Percentiles rank a stretch among this genome's conserved stretches.
These are phyloP conservation scores for Aspergillus amoenus DNA, from an alignment of 2,329 filamentous ascomycete genomes.

Conservation along the genomic window DNA sequence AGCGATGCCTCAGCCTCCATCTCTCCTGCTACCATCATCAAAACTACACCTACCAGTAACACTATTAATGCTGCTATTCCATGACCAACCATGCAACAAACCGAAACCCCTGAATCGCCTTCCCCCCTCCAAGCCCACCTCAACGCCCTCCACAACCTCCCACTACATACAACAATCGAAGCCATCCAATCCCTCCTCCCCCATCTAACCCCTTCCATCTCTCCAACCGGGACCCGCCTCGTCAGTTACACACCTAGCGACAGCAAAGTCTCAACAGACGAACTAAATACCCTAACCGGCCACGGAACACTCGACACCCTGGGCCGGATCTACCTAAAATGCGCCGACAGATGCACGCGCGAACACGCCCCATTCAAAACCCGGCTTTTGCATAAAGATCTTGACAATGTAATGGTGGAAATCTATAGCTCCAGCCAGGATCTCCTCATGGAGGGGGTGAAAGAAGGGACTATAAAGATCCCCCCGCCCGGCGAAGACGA, in stretches of 20 bases:
- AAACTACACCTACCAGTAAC: background rate
- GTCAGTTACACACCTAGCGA: constrained; percentile 8
- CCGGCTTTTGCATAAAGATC: constrained; percentile 16
- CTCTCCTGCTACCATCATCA: background rate
- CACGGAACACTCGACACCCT: constrained; percentile 17
- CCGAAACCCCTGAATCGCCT: constrained; percentile 14
- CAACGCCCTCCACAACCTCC: constrained; percentile 9
- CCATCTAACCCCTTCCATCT: constrained; percentile 13
- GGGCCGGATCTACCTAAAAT: constrained; percentile 13
- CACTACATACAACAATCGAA: constrained; percentile 14
- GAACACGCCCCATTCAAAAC: constrained; percentile 19
- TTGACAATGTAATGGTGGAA: constrained; percentile 15
- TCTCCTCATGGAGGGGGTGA: background rate
- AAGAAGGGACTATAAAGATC: constrained; percentile 10
- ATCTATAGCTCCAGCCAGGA: constrained; percentile 15
- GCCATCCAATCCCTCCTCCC: constrained; percentile 14
- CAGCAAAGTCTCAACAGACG: background rate
- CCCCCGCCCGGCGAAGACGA: background rate
- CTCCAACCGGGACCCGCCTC: constrained; percentile 12
- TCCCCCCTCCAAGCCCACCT: constrained; percentile 15
- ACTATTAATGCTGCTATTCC: background rate
- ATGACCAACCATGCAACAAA: background rate
- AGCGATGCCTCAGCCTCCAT: too few species aligned
- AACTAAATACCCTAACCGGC: constrained; percentile 7
- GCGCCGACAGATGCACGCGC: constrained; percentile 10